Conservation (phyloP, 805 yeast species). For the Wickerhamiella shivajii region DNA sequence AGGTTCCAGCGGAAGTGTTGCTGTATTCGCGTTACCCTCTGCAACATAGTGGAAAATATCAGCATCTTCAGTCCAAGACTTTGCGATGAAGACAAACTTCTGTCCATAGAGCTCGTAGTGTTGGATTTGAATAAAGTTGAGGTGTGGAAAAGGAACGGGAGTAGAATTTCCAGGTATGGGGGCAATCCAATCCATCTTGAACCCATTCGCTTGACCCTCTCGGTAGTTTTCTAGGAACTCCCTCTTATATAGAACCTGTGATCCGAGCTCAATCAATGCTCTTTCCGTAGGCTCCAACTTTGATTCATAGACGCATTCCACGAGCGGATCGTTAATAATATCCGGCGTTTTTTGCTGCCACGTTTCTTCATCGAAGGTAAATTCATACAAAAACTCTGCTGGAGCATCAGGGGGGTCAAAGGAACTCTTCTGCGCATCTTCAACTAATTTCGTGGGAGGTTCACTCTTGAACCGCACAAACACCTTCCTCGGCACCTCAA, state of each 20-base stretch:
- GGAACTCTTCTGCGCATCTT: too few species aligned
- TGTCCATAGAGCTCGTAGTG: conserved; percentile 17
- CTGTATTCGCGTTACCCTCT: conserved; percentile 3
- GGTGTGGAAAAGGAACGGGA: conserved; percentile 3
- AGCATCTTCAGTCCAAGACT: conserved; percentile 11
- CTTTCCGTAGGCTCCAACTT: conserved; percentile 54
- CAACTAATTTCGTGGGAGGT: conserved; percentile 9
- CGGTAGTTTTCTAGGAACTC: conserved; percentile 71
- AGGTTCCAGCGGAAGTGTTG: conserved; percentile 1
- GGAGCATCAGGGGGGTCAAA: too few species aligned
- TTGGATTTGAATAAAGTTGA: conserved; percentile 22
- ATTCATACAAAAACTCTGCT: conserved; percentile 40
- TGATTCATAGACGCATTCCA: conserved; percentile 64
- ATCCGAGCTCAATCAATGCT: conserved; percentile 66
- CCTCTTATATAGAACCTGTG: conserved; percentile 54
- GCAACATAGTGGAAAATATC: conserved; percentile 3
- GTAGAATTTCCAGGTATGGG: conserved; percentile 13
- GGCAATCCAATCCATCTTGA: conserved; percentile 43
- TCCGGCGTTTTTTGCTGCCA: conserved; percentile 42
- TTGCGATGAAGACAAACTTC: conserved; percentile 10
- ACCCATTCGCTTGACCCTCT: conserved; percentile 72
- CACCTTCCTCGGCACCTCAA: conserved; percentile 61
- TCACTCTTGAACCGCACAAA: conserved; percentile 46
- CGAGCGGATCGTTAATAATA: conserved; percentile 43
- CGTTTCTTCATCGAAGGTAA: conserved; percentile 52